phyloP scores from a whole-genome alignment of 2,329 filamentous ascomycete species.

The Leptographium lundbergii region DNA sequence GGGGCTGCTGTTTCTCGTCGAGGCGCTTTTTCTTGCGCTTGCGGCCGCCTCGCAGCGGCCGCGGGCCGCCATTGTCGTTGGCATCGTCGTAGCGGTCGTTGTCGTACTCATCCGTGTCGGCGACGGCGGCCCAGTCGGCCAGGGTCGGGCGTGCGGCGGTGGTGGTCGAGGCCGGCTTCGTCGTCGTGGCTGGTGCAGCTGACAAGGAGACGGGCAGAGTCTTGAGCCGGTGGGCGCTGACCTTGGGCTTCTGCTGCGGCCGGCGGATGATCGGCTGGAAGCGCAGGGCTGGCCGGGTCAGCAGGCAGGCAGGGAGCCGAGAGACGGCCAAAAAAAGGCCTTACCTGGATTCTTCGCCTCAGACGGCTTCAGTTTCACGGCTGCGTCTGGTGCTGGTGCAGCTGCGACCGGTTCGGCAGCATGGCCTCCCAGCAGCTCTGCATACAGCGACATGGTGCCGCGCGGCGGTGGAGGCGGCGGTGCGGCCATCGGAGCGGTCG shows the following conservation, averaged over 20 bases:
- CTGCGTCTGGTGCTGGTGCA: slow-evolving; percentile 23
- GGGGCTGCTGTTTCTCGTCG: slow-evolving; percentile 38
- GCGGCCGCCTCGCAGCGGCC: slow-evolving; percentile 56
- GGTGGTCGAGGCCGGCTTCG: slow-evolving; percentile 13
- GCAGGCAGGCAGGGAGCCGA: background rate
- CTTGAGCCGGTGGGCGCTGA: slow-evolving; percentile 34
- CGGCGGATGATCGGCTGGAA: slow-evolving; percentile 81
- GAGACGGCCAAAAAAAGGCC: no score
- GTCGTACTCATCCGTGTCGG: background rate
- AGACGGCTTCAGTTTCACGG: slow-evolving; percentile 31
- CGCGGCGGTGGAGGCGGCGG: slow-evolving; percentile 26
- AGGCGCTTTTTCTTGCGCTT: slow-evolving; percentile 43
- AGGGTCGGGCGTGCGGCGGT: slow-evolving; percentile 37
- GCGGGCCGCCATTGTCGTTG: slow-evolving; percentile 8
- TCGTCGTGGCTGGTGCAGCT: slow-evolving; percentile 4
- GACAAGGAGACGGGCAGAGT: background rate
- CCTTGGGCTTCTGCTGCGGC: slow-evolving; percentile 50
- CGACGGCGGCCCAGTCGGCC: slow-evolving; percentile 67
- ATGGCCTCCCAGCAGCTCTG: slow-evolving; percentile 61
- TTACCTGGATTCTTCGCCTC: slow-evolving; percentile 40
- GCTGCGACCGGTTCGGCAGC: slow-evolving; percentile 19
- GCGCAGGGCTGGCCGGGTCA: slow-evolving; percentile 44
- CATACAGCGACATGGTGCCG: slow-evolving; percentile 62
- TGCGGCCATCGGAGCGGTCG: slow-evolving; percentile 7
- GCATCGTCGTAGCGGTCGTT: slow-evolving; percentile 1